Conservation (phyloP, 805 yeast species). For the Soucietia sequanensis region DNA sequence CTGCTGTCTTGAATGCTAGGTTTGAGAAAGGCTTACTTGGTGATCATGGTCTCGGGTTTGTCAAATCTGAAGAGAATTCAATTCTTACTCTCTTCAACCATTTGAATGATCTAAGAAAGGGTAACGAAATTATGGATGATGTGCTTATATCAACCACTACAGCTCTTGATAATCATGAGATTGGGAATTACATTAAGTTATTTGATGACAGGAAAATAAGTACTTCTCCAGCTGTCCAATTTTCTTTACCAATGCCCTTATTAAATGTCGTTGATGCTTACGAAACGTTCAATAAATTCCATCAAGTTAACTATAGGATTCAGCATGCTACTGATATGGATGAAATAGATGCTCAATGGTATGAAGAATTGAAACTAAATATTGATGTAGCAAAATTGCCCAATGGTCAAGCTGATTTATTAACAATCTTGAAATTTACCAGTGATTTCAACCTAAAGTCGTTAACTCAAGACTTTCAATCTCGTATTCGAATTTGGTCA, state of each 20-base stretch:
- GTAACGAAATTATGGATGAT: constrained; percentile 12
- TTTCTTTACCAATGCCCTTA: constrained; percentile 66
- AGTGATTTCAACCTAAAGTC: constrained; percentile 36
- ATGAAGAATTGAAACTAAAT: constrained; percentile 23
- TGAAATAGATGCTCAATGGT: constrained; percentile 23
- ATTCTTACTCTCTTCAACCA: constrained; percentile 6
- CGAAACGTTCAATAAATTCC: constrained; percentile 22
- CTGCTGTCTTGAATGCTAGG: constrained; percentile 72
- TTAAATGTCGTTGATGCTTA: constrained; percentile 55
- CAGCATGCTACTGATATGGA: constrained; percentile 14
- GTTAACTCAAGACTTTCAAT: constrained; percentile 50
- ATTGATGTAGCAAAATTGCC: constrained; percentile 35
- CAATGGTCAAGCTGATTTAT: constrained; percentile 30
- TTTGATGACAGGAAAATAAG: constrained; percentile 61
- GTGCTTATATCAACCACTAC: constrained; percentile 13
- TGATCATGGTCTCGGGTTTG: constrained; percentile 17
- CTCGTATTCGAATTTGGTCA: constrained; percentile 48
- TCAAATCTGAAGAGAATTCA: constrained; percentile 9
- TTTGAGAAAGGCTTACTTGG: constrained; percentile 54
- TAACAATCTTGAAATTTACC: constrained; percentile 35
- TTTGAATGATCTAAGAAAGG: not conserved
- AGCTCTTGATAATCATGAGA: constrained; percentile 30
- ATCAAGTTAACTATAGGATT: constrained; percentile 16
- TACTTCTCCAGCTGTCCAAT: constrained; percentile 80
- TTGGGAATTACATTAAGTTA: constrained; percentile 31